Conservation (phyloP, 176 grass and related monocot species). For the Bromus sterilis region DNA sequence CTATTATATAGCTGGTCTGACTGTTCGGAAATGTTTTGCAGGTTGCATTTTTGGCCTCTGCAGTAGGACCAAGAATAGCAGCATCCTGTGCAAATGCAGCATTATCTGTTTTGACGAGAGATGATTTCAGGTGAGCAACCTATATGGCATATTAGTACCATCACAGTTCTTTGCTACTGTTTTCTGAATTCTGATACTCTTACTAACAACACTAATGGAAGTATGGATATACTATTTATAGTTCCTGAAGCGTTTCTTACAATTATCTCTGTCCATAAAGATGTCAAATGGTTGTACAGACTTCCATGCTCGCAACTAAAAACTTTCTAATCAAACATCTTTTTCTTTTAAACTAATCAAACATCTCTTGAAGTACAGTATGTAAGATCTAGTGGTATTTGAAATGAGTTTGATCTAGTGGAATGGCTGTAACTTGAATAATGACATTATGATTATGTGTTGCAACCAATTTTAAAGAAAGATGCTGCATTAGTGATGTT, state of each 20-base stretch:
- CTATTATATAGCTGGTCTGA: conserved; percentile 27
- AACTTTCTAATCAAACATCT: background rate
- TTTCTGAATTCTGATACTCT: background rate
- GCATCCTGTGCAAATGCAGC: conserved; percentile 92
- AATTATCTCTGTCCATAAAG: background rate
- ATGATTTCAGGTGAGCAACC: conserved; percentile 57
- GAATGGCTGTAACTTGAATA: background rate
- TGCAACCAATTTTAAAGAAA: background rate
- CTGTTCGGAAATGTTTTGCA: conserved; percentile 28
- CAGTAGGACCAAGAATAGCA: conserved; percentile 93
- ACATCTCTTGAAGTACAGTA: background rate
- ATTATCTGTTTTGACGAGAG: conserved; percentile 68
- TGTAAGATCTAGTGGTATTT: background rate
- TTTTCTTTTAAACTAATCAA: too few species aligned
- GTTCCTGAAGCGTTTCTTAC: background rate
- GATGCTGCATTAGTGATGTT: background rate
- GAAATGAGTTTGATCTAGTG: background rate
- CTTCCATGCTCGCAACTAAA: background rate
- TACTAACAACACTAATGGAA: background rate
- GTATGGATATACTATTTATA: background rate
- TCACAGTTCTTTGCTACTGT: background rate
- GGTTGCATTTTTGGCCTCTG: conserved; percentile 88
- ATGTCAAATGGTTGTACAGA: background rate
- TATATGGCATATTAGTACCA: background rate
- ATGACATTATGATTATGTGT: background rate